These are phyloP conservation scores for Aspergillus wentii DNA, from an alignment of 495 filamentous ascomycete genomes.

Conservation along the genomic window DNA sequence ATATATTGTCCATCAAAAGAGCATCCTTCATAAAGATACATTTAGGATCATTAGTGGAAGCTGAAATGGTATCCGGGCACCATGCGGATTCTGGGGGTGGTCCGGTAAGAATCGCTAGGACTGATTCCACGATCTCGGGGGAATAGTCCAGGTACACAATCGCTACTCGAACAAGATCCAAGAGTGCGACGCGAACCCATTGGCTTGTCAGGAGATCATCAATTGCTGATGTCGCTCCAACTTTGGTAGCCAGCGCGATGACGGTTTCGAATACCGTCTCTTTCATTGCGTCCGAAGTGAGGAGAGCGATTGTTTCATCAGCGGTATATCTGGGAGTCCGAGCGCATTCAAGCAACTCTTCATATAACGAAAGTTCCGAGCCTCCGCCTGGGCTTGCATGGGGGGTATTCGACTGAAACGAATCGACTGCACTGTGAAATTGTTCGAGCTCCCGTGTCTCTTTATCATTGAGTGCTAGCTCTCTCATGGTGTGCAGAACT, in stretches of 20 bases:
- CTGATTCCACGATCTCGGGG: constrained; percentile 56
- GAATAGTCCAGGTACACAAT: constrained; percentile 58
- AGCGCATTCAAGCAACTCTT: constrained; percentile 47
- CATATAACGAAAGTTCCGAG: constrained; percentile 41
- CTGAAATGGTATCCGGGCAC: constrained; percentile 23
- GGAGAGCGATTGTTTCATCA: constrained; percentile 40
- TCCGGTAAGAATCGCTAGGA: constrained; percentile 54
- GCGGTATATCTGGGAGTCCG: constrained; percentile 30
- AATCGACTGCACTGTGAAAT: constrained; percentile 56
- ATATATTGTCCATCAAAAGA: constrained; percentile 48
- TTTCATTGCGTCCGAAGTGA: constrained; percentile 50
- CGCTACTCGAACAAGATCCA: constrained; percentile 60
- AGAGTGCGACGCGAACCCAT: constrained; percentile 52
- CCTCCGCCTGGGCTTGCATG: constrained; percentile 17
- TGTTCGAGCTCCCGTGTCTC: constrained; percentile 58
- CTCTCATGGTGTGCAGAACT: constrained; percentile 62
- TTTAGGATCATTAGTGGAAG: constrained; percentile 42
- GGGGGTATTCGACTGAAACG: constrained; percentile 37
- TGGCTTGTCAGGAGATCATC: constrained; percentile 32
- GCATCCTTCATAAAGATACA: constrained; percentile 50
- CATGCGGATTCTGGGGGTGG: constrained; percentile 21
- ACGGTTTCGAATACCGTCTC: constrained; percentile 60
- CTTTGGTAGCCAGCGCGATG: constrained; percentile 45
- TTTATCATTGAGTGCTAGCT: constrained; percentile 51
- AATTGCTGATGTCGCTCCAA: constrained; percentile 30